phyloP scores from a whole-genome alignment of 345 rosid genomes.

The Arabidopsis thaliana region TAIR10.1 NC_003075.7:13469001-13469500 shows the following conservation, averaged over 20 bases:
- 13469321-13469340: background rate
- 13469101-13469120: background rate
- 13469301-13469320: background rate
- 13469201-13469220: slow-evolving; percentile 56
- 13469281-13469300: background rate
- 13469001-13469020: background rate
- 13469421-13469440: background rate
- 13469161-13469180: slow-evolving; percentile 89
- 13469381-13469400: background rate
- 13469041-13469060: background rate
- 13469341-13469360: background rate
- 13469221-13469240: background rate
- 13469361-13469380: slow-evolving; percentile 14
- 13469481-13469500: slow-evolving; percentile 2
- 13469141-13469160: slow-evolving; percentile 66
- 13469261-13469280: background rate
- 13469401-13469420: slow-evolving; percentile 9
- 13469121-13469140: background rate
- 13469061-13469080: background rate
- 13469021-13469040: background rate
- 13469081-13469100: no score
- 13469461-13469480: background rate
- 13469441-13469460: background rate
- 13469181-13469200: slow-evolving; percentile 97
- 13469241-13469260: background rate